Conservation (phyloP, 2,329 filamentous ascomycete genomes). For the Colletotrichum tropicale region DNA sequence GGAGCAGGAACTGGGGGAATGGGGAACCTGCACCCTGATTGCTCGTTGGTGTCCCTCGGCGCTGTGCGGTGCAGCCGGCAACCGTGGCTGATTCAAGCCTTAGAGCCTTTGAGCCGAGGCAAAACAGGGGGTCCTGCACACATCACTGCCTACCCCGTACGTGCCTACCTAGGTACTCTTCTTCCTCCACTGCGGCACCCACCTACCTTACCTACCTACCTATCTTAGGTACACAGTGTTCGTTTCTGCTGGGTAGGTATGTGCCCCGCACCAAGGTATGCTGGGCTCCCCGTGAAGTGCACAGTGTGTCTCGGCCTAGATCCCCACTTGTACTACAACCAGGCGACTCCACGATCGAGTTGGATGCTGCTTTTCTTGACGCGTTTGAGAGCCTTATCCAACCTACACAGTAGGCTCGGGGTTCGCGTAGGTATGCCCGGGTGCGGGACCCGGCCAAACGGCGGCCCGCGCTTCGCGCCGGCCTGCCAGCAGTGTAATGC, state of each 20-base stretch:
- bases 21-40: not conserved
- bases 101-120: constrained; percentile 9
- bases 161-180: not conserved
- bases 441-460: not conserved
- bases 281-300: too few relatives aligned
- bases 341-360: not conserved
- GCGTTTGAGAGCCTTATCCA: not conserved
- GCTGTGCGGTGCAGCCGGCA: not conserved
- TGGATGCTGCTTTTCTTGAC: not conserved
- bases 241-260: not conserved
- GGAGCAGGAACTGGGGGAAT: constrained; percentile 2
- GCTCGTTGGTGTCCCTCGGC: not conserved
- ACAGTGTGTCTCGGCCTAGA: not conserved
- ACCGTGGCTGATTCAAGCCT: not conserved
- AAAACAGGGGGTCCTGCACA: not conserved
- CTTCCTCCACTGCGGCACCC: not conserved
- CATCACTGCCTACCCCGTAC: not conserved
- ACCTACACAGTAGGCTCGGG: not conserved
- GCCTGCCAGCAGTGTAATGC: not conserved
- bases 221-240: too few relatives aligned
- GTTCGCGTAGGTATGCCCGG: not conserved
- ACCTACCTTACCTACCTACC: not conserved
- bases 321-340: not conserved
- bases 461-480: not conserved
- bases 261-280: not conserved